Percentiles rank a stretch among this genome's conserved stretches.
Conservation (phyloP, 441 rosid genomes). For the Aleurites moluccanus region DNA sequence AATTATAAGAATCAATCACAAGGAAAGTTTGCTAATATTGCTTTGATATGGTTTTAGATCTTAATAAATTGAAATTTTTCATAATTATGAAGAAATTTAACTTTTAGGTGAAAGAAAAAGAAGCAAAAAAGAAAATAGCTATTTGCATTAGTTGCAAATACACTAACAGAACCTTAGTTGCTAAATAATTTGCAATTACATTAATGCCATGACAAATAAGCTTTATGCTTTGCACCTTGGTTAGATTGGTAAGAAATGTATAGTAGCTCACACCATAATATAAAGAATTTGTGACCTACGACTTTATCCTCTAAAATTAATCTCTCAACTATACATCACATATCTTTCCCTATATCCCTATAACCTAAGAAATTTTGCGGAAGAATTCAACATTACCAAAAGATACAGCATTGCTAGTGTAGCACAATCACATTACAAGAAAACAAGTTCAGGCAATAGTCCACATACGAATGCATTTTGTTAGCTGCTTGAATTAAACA, state of each 20-base stretch:
- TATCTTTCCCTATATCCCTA: background rate
- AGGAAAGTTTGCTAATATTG: background rate
- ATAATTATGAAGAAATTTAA: background rate
- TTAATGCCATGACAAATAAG: no score
- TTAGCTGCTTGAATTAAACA: background rate
- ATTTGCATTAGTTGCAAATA: no score
- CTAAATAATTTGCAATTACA: no score
- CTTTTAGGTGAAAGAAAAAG: background rate
- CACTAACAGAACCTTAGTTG: no score
- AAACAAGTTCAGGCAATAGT: conserved; percentile 7
- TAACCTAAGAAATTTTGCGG: background rate
- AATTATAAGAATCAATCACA: background rate
- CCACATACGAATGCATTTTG: background rate
- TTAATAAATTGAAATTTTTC: background rate
- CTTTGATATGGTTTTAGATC: background rate
- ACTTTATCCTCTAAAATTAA: background rate
- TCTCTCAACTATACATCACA: background rate
- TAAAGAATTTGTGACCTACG: background rate
- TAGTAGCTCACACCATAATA: background rate
- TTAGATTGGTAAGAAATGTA: background rate
- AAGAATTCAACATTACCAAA: background rate
- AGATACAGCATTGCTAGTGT: background rate
- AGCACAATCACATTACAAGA: conserved; percentile 4
- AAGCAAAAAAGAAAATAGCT: no score
- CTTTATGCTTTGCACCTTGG: background rate